Percentiles rank a stretch among this genome's conserved stretches.
These are phyloP conservation scores for Colletotrichum musicola DNA, from an alignment of 2,329 filamentous ascomycete genomes.

Conservation along the genomic window DNA sequence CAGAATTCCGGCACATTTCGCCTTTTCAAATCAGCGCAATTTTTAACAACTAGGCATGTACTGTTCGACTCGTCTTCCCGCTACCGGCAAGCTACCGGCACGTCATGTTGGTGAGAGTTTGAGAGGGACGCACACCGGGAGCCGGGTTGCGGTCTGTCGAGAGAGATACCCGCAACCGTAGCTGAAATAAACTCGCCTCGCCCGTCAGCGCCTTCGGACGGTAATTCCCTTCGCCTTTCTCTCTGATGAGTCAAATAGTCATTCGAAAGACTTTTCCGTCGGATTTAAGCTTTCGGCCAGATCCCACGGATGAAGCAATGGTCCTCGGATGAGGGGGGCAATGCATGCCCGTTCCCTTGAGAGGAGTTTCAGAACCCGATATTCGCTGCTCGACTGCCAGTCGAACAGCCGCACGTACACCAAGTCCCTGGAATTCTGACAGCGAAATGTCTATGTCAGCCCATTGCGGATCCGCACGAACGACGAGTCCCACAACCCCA, in stretches of 20 bases:
- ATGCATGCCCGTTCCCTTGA: too few relatives aligned
- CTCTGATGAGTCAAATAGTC: background rate
- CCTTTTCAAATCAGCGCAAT: background rate
- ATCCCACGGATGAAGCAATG: slow-evolving; percentile 2
- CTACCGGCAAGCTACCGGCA: background rate
- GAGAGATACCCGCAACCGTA: background rate
- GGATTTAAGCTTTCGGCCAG: background rate
- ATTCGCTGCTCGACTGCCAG: too few relatives aligned
- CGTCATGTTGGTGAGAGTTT: background rate
- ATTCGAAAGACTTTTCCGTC: background rate
- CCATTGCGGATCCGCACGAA: too few relatives aligned
- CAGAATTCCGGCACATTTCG: background rate
- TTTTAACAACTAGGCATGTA: background rate
- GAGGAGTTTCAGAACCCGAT: too few relatives aligned
- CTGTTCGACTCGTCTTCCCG: background rate
- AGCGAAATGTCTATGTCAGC: too few relatives aligned
- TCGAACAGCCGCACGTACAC: too few relatives aligned
- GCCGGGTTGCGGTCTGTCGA: background rate
- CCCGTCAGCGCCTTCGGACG: background rate
- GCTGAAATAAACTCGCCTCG: background rate
- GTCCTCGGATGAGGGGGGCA: too few relatives aligned
- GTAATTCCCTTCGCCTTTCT: background rate
- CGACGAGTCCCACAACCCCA: too few relatives aligned
- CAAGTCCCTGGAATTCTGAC: too few relatives aligned
- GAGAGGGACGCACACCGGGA: background rate